phyloP scores from a whole-genome alignment of 2,329 filamentous ascomycete genomes.

The Xylaria sp. region DNA sequence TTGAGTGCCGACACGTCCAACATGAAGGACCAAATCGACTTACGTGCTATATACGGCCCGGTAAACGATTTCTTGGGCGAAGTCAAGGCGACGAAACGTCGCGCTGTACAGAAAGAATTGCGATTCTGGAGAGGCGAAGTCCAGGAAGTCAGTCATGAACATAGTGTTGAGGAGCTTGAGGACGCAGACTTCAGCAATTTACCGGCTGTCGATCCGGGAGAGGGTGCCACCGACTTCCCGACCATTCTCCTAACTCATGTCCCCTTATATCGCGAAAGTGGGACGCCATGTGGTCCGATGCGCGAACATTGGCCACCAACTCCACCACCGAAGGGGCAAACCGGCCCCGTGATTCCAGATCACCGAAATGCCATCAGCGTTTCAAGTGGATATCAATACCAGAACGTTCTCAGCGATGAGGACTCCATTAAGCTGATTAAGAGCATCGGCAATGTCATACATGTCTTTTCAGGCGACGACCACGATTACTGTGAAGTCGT shows the following conservation, averaged over 20 bases:
- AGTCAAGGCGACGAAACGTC: constrained; percentile 72
- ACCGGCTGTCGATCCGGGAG: constrained; percentile 55
- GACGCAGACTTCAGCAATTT: constrained; percentile 57
- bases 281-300: constrained; percentile 86
- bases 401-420: constrained; percentile 85
- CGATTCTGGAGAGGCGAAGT: constrained; percentile 70
- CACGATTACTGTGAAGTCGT: constrained; percentile 96
- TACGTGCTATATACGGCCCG: constrained; percentile 77
- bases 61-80: constrained; percentile 79
- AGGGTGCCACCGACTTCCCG: constrained; percentile 73
- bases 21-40: constrained; percentile 62
- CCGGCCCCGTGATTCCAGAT: constrained; percentile 66
- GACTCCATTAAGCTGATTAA: constrained; percentile 81
- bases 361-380: constrained; percentile 83
- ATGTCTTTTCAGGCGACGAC: constrained; percentile 95
- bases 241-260: constrained; percentile 92
- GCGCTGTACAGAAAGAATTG: constrained; percentile 76
- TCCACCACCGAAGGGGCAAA: constrained; percentile 69
- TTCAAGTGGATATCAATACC: constrained; percentile 88
- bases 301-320: constrained; percentile 85
- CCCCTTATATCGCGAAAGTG: constrained; percentile 82
- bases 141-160: constrained; percentile 65
- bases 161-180: constrained; percentile 69
- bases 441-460: constrained; percentile 81
- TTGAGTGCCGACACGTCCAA: constrained; percentile 76